phyloP scores from a whole-genome alignment of 2,329 filamentous ascomycete genomes.

The Hymenoscyphus occultus region DNA sequence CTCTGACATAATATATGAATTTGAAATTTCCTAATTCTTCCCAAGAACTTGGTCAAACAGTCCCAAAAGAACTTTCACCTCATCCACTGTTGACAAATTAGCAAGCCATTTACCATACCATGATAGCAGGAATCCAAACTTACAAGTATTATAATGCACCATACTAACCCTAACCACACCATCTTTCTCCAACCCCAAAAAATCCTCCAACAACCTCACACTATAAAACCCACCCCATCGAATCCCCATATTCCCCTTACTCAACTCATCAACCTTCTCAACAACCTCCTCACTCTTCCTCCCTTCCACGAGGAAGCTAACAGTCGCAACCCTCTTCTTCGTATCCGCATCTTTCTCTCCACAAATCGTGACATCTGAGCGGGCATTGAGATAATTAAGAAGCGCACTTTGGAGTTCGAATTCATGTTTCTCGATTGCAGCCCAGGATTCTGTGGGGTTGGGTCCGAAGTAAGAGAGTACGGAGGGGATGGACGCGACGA shows the following conservation, averaged over 20 bases:
- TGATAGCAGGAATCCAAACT: slow-evolving; percentile 34
- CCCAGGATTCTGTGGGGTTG: slow-evolving; percentile 44
- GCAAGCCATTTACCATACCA: not conserved
- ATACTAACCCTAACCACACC: slow-evolving; percentile 69
- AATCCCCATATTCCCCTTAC: slow-evolving; percentile 54
- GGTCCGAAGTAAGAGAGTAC: slow-evolving; percentile 60
- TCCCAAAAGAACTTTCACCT: slow-evolving; percentile 51
- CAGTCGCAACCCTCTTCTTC: slow-evolving; percentile 55
- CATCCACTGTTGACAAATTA: slow-evolving; percentile 46
- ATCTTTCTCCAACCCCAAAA: slow-evolving; percentile 56
- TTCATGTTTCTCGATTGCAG: slow-evolving; percentile 56
- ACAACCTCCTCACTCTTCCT: slow-evolving; percentile 56
- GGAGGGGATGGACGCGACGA: slow-evolving; percentile 58
- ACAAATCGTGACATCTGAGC: slow-evolving; percentile 54
- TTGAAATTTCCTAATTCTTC: slow-evolving; percentile 16
- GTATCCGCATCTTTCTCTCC: slow-evolving; percentile 52
- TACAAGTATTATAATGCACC: slow-evolving; percentile 69
- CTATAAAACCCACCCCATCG: slow-evolving; percentile 69
- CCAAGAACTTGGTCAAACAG: slow-evolving; percentile 50
- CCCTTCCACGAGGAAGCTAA: slow-evolving; percentile 64
- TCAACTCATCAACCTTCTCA: slow-evolving; percentile 57
- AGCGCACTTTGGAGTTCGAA: slow-evolving; percentile 55
- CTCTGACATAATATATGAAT: not conserved
- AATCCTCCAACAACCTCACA: slow-evolving; percentile 57
- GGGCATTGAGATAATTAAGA: slow-evolving; percentile 54